These are phyloP conservation scores for Pittosporum tobira DNA, from an alignment of 129 eudicot genomes.

Conservation along the genomic window DNA sequence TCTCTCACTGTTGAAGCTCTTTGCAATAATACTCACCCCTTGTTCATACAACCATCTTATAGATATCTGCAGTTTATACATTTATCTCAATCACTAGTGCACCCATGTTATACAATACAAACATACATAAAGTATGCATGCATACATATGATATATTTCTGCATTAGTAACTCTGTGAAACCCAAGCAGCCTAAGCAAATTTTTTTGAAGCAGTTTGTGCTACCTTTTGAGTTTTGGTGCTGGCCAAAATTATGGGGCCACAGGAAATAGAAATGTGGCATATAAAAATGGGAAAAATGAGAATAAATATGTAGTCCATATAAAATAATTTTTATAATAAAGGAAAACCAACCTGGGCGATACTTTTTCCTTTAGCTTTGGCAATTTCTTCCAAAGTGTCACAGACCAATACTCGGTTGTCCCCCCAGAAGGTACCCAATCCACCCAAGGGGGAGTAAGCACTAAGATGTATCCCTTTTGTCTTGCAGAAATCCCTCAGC, in stretches of 20 bases:
- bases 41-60: conserved; percentile 55
- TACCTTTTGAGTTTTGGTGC: too few relatives aligned
- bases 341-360: conserved; percentile 34
- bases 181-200: too few relatives aligned
- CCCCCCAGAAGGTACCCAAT: conserved; percentile 42
- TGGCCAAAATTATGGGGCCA: too few relatives aligned
- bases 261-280: too few relatives aligned
- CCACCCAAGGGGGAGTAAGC: conserved; percentile 55
- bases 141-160: too few relatives aligned
- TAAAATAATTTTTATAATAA: too few relatives aligned
- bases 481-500: conserved; percentile 37
- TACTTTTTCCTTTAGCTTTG: conserved; percentile 38
- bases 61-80: conserved; percentile 22
- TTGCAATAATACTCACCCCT: conserved; percentile 37
- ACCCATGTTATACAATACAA: neutral
- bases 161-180: too few relatives aligned
- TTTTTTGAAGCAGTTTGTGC: too few relatives aligned
- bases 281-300: too few relatives aligned
- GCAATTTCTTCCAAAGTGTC: conserved; percentile 41
- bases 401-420: conserved; percentile 27
- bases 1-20: conserved; percentile 45
- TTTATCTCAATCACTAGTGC: too few relatives aligned
- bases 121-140: too few relatives aligned
- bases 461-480: conserved; percentile 32
- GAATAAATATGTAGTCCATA: too few relatives aligned